Evolutionary conservation across 257 asterid genomes (phyloP).

Genomic region (Phtheirospermum japonicum): DNA sequence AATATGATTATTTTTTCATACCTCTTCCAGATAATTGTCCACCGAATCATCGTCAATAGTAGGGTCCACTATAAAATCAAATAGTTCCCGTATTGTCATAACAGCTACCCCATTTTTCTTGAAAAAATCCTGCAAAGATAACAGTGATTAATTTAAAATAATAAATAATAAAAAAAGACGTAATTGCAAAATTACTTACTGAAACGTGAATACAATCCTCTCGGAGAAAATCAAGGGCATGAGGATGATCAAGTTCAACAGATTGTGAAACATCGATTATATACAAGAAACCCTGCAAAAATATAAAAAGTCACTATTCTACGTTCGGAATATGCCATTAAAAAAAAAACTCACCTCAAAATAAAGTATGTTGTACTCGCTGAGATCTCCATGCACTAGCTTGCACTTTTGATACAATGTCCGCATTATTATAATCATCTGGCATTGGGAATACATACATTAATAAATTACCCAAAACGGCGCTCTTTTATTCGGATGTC

Average conservation of each 20-base stretch:
- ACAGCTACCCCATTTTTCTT: conserved; percentile 85
- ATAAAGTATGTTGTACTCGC: conserved; percentile 89
- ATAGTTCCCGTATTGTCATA: conserved; percentile 83
- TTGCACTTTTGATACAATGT: conserved; percentile 89
- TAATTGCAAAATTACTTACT: conserved; percentile 39
- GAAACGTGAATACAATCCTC: conserved; percentile 90
- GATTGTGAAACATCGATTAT: conserved; percentile 94
- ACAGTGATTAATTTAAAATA: background rate
- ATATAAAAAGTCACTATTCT: conserved; percentile 14
- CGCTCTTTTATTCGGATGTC: conserved; percentile 1
- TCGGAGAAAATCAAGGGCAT: conserved; percentile 82
- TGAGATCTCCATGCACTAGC: conserved; percentile 95
- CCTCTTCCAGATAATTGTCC: conserved; percentile 90
- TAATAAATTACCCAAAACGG: no score
- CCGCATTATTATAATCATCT: conserved; percentile 81
- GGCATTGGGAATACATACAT: conserved; percentile 15
- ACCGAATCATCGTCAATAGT: conserved; percentile 72
- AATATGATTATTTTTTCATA: conserved; percentile 20
- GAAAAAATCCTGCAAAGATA: conserved; percentile 70
- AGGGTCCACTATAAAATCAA: conserved; percentile 89
- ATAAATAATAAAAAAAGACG: background rate
- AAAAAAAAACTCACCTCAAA: conserved; percentile 51
- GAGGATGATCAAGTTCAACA: conserved; percentile 98
- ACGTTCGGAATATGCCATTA: background rate
- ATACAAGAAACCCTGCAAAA: conserved; percentile 78